Conservation (phyloP, 768 basidiomycete species). For the Lactifluus piperatus region DNA sequence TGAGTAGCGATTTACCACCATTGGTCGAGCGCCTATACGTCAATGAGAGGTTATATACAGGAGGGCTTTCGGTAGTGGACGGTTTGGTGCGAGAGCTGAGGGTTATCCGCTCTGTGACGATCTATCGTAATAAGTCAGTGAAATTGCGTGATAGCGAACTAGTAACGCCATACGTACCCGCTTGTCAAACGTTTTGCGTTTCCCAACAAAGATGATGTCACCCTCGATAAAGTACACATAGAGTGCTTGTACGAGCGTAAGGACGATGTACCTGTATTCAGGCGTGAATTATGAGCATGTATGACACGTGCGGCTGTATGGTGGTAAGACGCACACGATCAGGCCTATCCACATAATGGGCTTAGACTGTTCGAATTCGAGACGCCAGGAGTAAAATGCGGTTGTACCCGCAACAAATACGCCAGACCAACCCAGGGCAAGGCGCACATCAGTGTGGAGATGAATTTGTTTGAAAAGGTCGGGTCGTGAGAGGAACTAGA, state of each 20-base stretch:
- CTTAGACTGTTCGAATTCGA: conserved; percentile 87
- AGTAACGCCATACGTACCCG: conserved; percentile 42
- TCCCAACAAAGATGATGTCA: conserved; percentile 78
- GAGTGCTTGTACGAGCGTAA: conserved; percentile 64
- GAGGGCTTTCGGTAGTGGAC: conserved; percentile 42
- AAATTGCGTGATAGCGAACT: not conserved
- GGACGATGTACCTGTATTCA: conserved; percentile 53
- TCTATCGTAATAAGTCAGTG: conserved; percentile 35
- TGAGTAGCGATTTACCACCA: conserved; percentile 78
- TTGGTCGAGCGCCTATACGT: conserved; percentile 73
- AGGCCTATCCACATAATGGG: conserved; percentile 71
- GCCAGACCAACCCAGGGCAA: conserved; percentile 80
- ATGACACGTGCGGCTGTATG: conserved; percentile 5
- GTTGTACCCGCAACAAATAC: conserved; percentile 77
- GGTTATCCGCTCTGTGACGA: conserved; percentile 84
- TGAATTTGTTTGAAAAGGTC: conserved; percentile 82
- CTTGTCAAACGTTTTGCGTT: conserved; percentile 83
- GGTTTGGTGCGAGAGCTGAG: conserved; percentile 63
- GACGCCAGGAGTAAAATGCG: conserved; percentile 76
- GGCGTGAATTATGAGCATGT: conserved; percentile 1
- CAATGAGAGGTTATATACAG: conserved; percentile 58
- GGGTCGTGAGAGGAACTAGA: conserved; percentile 72
- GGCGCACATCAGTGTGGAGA: conserved; percentile 80
- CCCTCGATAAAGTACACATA: conserved; percentile 86
- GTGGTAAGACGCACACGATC: conserved; percentile 47